Conservation (phyloP, 2,329 filamentous ascomycete species). For the Colletotrichum spinosum region DNA sequence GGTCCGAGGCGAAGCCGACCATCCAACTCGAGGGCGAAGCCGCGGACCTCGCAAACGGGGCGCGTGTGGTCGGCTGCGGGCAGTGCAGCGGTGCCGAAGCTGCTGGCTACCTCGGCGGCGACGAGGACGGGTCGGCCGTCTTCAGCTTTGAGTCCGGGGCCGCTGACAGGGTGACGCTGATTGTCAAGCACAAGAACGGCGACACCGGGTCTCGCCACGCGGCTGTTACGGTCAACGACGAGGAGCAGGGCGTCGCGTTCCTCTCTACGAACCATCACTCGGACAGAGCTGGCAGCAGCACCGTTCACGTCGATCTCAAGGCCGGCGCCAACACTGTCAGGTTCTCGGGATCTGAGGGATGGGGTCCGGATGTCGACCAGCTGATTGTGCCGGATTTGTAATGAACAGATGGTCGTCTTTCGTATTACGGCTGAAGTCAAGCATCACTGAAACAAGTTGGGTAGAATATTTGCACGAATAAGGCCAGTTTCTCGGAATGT, state of each 20-base stretch:
- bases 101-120: constrained; percentile 68
- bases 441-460: not conserved
- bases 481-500: no score
- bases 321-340: constrained; percentile 62
- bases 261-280: constrained; percentile 57
- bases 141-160: constrained; percentile 60
- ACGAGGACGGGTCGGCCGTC: constrained; percentile 56
- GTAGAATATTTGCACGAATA: no score
- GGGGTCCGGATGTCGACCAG: constrained; percentile 65
- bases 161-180: constrained; percentile 61
- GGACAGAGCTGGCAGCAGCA: constrained; percentile 54
- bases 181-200: constrained; percentile 67
- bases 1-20: constrained; percentile 57
- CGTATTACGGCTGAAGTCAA: no score
- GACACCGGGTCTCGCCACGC: constrained; percentile 65
- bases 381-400: constrained; percentile 59
- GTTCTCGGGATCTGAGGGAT: constrained; percentile 54
- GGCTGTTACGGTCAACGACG: constrained; percentile 67
- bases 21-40: constrained; percentile 64
- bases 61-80: constrained; percentile 59
- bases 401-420: not conserved
- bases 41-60: constrained; percentile 56
- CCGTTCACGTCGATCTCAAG: constrained; percentile 60
- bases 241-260: constrained; percentile 63
- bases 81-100: constrained; percentile 61